Base-by-base conservation (phyloP, 23 red algal genomes). In the Cyanidium caldarium region DNA sequence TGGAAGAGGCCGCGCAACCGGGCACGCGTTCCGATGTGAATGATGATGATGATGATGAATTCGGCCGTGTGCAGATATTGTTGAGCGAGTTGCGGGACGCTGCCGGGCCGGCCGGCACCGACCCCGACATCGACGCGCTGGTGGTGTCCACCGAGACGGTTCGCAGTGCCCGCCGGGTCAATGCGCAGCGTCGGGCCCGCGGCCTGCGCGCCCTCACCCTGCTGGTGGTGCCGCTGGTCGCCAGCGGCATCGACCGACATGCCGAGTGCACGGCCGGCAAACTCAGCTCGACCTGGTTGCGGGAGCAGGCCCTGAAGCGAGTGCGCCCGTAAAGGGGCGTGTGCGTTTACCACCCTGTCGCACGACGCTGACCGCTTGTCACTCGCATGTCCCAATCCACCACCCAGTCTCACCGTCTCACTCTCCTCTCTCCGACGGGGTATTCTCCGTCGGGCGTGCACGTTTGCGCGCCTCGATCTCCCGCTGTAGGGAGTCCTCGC, bases 81-180 rank as follows among this genome's bases (percentile, higher is more conserved):
- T 37, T 75, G 3, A 34, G 65, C 37, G 75, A 84, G 40, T 73
- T 94, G 35, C 13, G 20, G 15, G 82, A 82, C 72, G 57, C 80
- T 0, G 82, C 75, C 29, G 89, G 89, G 3, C 77, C 82, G 44
- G 68, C 45, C 2, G 69, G 36, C 29, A 83, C 57, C 16, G 78
- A 87, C 35, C 73, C 45, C 31, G 19, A 34, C 35, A 79, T 94
- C 15, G 51, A 80, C 29, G 89, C 83, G n/a, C 45, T 94, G 5
- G 82, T 87, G 3, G 82, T 87, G 30, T 87, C 82, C 40, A 71
- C 61, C 13, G 89, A 94, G 67, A 87, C 82, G 17, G 79, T 30
- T 35, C 37, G 17, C 13, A 65, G 76, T 31, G 89, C 77, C 0
- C 34, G 15, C 35, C 42, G 40, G 38, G 80, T 94, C 26, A 82